Evolutionary conservation across 352 stramenopile species (phyloP).

Genomic region (Globisporangium echinulatum): DNA sequence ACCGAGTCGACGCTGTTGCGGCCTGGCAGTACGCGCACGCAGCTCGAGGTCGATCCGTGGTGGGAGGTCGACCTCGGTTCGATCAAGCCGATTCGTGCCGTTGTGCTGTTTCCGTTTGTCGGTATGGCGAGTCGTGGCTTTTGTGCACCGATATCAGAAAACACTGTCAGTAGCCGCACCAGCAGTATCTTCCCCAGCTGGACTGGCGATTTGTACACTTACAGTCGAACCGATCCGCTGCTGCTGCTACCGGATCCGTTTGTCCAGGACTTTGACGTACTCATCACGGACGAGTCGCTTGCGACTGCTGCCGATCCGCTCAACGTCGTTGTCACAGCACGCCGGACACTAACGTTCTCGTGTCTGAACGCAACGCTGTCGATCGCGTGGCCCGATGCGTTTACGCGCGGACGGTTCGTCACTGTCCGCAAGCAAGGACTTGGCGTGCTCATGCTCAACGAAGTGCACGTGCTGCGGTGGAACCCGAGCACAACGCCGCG

Average conservation of each 20-base stretch:
- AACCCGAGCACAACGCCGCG: conserved; percentile 39
- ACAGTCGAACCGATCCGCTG: conserved; percentile 27
- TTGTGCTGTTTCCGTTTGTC: conserved; percentile 49
- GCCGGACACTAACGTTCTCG: conserved; percentile 35
- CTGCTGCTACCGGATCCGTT: conserved; percentile 46
- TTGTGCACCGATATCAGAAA: conserved; percentile 11
- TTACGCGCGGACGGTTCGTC: conserved; percentile 40
- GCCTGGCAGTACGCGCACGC: conserved; percentile 44
- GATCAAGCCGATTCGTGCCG: conserved; percentile 29
- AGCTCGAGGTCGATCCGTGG: conserved; percentile 38
- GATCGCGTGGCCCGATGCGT: conserved; percentile 27
- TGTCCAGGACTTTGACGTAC: conserved; percentile 39
- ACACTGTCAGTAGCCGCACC: conserved; percentile 1
- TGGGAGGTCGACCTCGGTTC: conserved; percentile 66
- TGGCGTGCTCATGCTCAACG: conserved; percentile 55
- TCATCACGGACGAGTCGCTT: conserved; percentile 27
- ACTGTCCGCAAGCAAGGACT: conserved; percentile 30
- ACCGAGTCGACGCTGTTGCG: conserved; percentile 3
- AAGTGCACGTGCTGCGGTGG: conserved; percentile 57
- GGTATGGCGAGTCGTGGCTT: conserved; percentile 29
- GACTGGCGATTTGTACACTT: conserved; percentile 36
- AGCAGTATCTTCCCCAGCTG: conserved; percentile 12
- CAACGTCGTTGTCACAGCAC: conserved; percentile 8
- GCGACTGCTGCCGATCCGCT: conserved; percentile 8
- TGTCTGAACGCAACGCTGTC: conserved; percentile 32